Conservation (phyloP, 768 basidiomycete genomes). For the Leucocoprinus leucothites region DNA sequence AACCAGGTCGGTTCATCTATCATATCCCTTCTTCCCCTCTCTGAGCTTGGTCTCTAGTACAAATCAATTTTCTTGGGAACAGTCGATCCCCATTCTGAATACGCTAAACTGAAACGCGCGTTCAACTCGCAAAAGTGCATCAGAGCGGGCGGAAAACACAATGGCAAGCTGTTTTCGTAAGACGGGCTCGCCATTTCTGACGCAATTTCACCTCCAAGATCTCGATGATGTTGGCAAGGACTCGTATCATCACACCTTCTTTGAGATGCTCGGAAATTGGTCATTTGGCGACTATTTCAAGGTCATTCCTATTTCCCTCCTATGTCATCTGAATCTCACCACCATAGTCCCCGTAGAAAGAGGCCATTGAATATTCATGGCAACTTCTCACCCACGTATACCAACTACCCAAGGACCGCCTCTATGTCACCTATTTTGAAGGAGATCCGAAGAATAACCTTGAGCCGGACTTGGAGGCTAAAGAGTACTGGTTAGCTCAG, state of each 20-base stretch:
- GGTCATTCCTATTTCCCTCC: constrained; percentile 36
- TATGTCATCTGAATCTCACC: constrained; percentile 9
- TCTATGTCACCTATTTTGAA: constrained; percentile 98
- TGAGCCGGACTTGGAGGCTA: constrained; percentile 86
- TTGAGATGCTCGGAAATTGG: constrained; percentile 99
- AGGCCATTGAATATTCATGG: constrained; percentile 93
- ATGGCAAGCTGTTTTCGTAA: constrained; percentile 48
- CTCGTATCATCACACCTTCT: constrained; percentile 97
- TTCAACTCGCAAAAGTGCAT: constrained; percentile 99
- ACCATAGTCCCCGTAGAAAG: constrained; percentile 57
- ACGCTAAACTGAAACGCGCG: constrained; percentile 88
- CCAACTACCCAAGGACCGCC: constrained; percentile 80
- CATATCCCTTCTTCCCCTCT: background rate
- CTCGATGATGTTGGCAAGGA: constrained; percentile 99
- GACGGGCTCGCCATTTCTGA: background rate
- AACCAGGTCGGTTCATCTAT: constrained; percentile 56
- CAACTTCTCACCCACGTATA: constrained; percentile 89
- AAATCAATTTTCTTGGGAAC: constrained; percentile 98
- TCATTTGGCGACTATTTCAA: constrained; percentile 99
- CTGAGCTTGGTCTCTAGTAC: constrained; percentile 52
- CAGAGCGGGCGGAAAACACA: constrained; percentile 97
- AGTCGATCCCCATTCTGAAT: constrained; percentile 91
- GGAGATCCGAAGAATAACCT: constrained; percentile 85
- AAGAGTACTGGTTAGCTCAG: constrained; percentile 81
- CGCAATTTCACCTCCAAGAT: constrained; percentile 47